A percentile compares a stretch with the other conserved stretches of the same genome.
Conservation (phyloP, 805 yeast genomes). For the Grigorovia jiainica region DNA sequence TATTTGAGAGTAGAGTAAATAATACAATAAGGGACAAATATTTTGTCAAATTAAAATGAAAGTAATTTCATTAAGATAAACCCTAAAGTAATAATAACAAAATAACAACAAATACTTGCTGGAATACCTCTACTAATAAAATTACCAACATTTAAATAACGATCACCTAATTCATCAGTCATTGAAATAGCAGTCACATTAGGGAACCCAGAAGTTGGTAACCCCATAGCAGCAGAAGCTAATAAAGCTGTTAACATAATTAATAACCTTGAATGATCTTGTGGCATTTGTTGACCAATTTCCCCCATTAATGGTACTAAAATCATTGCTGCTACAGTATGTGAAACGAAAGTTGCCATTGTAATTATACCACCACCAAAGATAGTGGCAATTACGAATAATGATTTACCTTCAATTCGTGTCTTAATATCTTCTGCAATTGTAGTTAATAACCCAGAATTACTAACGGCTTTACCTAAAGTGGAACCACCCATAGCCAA, state of each 20-base stretch:
- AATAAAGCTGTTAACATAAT: conserved; percentile 56
- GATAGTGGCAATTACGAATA: conserved; percentile 63
- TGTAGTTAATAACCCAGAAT: conserved; percentile 75
- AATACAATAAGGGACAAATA: no score
- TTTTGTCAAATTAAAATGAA: conserved; percentile 31
- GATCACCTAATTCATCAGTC: conserved; percentile 86
- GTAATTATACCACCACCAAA: conserved; percentile 76
- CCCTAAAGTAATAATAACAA: conserved; percentile 69
- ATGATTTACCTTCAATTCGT: conserved; percentile 54
- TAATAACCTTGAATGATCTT: conserved; percentile 78
- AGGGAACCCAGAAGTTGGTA: conserved; percentile 96
- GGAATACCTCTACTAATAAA: conserved; percentile 91
- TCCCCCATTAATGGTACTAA: conserved; percentile 84
- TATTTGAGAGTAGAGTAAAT: no score
- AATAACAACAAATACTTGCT: conserved; percentile 65
- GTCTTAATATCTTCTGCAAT: conserved; percentile 64
- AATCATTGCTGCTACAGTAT: conserved; percentile 93
- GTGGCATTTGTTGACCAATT: conserved; percentile 66
- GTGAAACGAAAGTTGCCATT: conserved; percentile 92
- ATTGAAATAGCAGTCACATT: conserved; percentile 94
- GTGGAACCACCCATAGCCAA: conserved; percentile 98
- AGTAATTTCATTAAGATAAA: conserved; percentile 57
- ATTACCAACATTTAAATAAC: conserved; percentile 76
- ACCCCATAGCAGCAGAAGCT: conserved; percentile 94
- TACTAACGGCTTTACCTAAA: conserved; percentile 87